Base-by-base conservation (phyloP, 2,329 filamentous ascomycete genomes). In the Aspergillus aculeatus region DNA sequence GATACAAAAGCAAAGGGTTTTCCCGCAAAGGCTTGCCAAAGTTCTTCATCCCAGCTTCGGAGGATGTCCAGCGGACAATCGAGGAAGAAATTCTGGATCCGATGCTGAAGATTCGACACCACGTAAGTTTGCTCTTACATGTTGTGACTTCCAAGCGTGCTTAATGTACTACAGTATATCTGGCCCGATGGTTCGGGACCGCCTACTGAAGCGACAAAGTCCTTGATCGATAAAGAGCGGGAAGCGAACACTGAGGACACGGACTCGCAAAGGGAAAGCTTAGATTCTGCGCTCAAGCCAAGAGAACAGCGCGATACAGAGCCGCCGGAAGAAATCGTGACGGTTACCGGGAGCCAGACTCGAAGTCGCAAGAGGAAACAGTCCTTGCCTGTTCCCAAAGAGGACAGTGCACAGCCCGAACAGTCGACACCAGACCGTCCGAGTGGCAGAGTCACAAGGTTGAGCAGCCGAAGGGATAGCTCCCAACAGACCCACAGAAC, bases 1-100 rank as follows among this genome's bases (percentile, higher is more conserved):
- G 72, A 14, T 71, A 63, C 35, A 73, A 73, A 57, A 57, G 55
- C 2, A 73, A 68, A 57, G 72, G 72, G 7, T 73, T 73, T 52
- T 14, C 65, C 6, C 62, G 62, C 19, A 72, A 59, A 32, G 72
- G 72, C 3, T 59, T 74, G 23, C 72, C 72, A 6, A 70, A 66
- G 57, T 75, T 66, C 50, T 60, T 50, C 5, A 56, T 74, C 14
- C 62, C 69, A 35, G 56, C 59, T 4, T 64, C 63, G 16, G 55
- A 65, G 11, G 63, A 66, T 16, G 57, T 66, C 2, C 62, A 53
- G 24, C 44, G 64, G 47, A 67, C 54, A 52, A 63, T 75, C 29
- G 47, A 66, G 26, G 54, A 54, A 24, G 71, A 75, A n/a, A 71
- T 74, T 11, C 62, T 73, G 19, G 61, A 73, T 32, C 72, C 72